Evolutionary conservation across 208 protist species (phyloP), one percentile per base, ranked within the genome.

Genomic region (Leishmania mexicana): DNA sequence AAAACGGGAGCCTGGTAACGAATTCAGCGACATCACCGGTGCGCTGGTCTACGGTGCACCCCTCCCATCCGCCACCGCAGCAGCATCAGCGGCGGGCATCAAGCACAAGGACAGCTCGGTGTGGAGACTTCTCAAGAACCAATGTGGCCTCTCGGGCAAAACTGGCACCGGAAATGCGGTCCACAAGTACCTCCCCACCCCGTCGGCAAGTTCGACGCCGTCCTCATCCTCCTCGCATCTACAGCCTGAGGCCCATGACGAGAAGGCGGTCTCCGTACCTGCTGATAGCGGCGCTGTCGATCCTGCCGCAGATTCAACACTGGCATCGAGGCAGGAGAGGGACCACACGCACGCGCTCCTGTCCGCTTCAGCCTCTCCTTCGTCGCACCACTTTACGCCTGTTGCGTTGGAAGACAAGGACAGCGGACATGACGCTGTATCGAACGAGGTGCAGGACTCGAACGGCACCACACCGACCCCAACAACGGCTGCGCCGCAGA

Each of bases 1-100:
- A 21, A 68, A 54, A 45, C 57, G 53, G 21, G 60, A 83, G 60
- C 21, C 74, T 15, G 40, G 42, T 47, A 38, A 35, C 65, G 60
- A 78, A 35, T 81, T 85, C 76, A 85, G 76, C 60, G 76, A 80
- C 42, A 77, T 85, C 47, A 65, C 73, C 38, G 47, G 54, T 40
- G 81, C 19, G 47, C 40, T 21, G 67, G 51, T 21, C 68, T 31
- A 40, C 53, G 67, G 53, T n/a, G 58, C 53, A 67, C n/a, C 53
- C 42, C 40, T 70, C 54, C 54, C 75, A 38, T 24, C 58, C 42
- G 28, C 60, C 15, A 65, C 58, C 31, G 57, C 13, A 31, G 42
- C 60, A 68, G 58, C 58, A 38, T 24, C 53, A 54, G 3, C 60
- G 40, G 75, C 21, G 38, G 24, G 24, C 13, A 3, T 21, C 31